These are phyloP conservation scores for Pseudoturritis turrita DNA, from an alignment of 345 rosid species.

Conservation along the genomic window DNA sequence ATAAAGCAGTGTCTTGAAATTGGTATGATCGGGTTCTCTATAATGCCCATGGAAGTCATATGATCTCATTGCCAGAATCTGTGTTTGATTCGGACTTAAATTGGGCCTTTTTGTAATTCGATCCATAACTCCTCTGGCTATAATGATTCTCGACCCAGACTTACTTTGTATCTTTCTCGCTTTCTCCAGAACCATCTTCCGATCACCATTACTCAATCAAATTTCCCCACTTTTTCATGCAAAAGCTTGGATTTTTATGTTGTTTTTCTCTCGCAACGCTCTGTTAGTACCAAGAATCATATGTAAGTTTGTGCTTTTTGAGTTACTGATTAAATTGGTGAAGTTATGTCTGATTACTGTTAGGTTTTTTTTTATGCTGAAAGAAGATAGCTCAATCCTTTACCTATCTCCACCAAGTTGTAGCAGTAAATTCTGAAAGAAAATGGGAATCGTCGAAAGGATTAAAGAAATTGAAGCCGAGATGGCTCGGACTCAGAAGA, in stretches of 20 bases:
- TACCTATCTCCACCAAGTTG: constrained; percentile 1
- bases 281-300: neutral
- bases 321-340: neutral
- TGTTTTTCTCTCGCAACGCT: neutral
- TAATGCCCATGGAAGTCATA: constrained; percentile 13
- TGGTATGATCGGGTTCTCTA: neutral
- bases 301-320: neutral
- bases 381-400: neutral
- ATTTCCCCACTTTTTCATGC: neutral
- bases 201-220: neutral
- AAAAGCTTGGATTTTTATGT: neutral
- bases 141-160: neutral
- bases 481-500: constrained; percentile 99
- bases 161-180: neutral
- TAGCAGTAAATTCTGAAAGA: constrained; percentile 23
- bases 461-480: constrained; percentile 97
- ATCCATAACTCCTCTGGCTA: constrained; percentile 1
- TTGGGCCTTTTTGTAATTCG: constrained; percentile 14
- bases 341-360: neutral
- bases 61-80: neutral
- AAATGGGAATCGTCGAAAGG: constrained; percentile 94
- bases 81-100: neutral
- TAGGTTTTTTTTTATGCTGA: neutral
- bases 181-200: constrained; percentile 29
- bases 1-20: neutral